Evolutionary conservation across 352 stramenopile species (phyloP), one percentile per base, ranked within the genome.

Genomic region (Hyaloperonospora brassicae): DNA sequence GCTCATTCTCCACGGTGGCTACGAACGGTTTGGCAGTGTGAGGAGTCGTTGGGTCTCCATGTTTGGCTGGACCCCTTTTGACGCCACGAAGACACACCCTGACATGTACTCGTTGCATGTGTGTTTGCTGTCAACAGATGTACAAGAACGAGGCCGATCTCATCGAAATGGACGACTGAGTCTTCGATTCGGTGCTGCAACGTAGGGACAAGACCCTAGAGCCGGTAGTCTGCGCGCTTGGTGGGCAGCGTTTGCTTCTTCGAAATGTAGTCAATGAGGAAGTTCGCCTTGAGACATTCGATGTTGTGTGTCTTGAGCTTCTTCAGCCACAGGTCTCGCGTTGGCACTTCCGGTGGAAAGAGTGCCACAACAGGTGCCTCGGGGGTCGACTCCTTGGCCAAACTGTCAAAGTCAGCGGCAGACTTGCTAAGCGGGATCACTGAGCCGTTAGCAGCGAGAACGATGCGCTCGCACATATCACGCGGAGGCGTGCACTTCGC

Each of bases 231-330:
- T 39, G 75, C 59, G 9, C 68, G 62, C 47, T 72, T 66, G 12
- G 79, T 73, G 13, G 61, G 71, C 42, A 72, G 71, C 13, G 59
- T 57, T 57, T 90, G 84, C 56, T 91, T 72, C 63, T 92, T 94
- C 24, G 84, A 91, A 48, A 94, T 66, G 52, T 79, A 89, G 52
- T 94, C 84, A 66, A 94, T 89, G 25, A 94, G 66, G 46, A 94
- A 92, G 31, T 57, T 79, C 2, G 81, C 79, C 48, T 86, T 88
- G 56, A 92, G 60, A 60, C 79, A 86, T 53, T 82, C 70, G 13
- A 94, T 61, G n/a, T 78, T 66, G 35, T 78, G 63, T 12, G 59
- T 55, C 44, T 73, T 73, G 25, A 90, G 73, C 50, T 86, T 88
- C 56, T 87, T 89, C 51, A 91, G 39, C 76, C 78, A 89, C 36